Percentiles rank a stretch among this genome's conserved stretches.
Conservation (phyloP, 345 rosid species). For the Eucalyptus pumila region DNA sequence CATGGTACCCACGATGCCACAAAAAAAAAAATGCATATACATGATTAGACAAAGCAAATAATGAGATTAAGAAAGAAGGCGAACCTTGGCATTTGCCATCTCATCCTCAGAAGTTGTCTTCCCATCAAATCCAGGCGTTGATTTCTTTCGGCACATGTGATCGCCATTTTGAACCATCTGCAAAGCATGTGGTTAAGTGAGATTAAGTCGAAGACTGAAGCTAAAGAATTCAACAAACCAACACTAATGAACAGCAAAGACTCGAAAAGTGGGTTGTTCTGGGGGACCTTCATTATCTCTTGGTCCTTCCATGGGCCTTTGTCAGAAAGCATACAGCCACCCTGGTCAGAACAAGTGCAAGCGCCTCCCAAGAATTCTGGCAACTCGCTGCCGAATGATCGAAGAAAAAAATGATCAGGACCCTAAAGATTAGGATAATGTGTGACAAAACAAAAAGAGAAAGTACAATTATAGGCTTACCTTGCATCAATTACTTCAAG, state of each 20-base stretch:
- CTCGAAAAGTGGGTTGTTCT: not conserved
- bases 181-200: not conserved
- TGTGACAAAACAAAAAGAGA: not conserved
- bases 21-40: not conserved
- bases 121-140: slow-evolving; percentile 16
- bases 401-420: not conserved
- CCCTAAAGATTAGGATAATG: not conserved
- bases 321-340: slow-evolving; percentile 91
- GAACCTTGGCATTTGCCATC: slow-evolving; percentile 23
- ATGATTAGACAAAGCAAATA: not conserved
- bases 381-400: slow-evolving; percentile 43
- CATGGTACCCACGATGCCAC: not conserved
- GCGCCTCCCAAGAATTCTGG: slow-evolving; percentile 89
- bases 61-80: not conserved
- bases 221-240: not conserved
- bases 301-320: slow-evolving; percentile 92
- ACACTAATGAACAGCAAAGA: not conserved
- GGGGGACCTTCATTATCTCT: slow-evolving; percentile 56
- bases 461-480: slow-evolving; percentile 5
- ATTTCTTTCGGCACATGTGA: slow-evolving; percentile 43
- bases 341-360: slow-evolving; percentile 73
- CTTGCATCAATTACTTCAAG: slow-evolving; percentile 84
- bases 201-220: not conserved
- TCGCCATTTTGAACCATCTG: slow-evolving; percentile 71
- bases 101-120: slow-evolving; percentile 41